Conservation (phyloP, 805 yeast species). For the Deakozyma indianensis region DNA sequence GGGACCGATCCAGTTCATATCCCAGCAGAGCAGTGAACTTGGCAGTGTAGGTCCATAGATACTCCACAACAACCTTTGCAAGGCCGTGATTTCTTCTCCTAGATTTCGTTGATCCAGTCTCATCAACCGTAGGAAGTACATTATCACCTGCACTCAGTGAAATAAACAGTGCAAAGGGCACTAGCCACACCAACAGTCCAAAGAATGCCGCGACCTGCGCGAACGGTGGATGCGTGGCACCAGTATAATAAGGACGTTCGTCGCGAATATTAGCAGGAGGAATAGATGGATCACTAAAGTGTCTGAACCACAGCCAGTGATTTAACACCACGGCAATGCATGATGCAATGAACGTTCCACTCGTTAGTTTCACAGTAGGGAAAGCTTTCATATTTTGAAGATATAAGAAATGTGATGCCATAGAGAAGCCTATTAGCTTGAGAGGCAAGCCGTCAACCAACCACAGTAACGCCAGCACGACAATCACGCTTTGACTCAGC, state of each 20-base stretch:
- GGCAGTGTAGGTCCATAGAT: slow-evolving; percentile 21
- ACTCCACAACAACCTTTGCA: slow-evolving; percentile 52
- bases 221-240: slow-evolving; percentile 62
- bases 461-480: slow-evolving; percentile 38
- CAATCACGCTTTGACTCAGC: slow-evolving; percentile 49
- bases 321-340: slow-evolving; percentile 62
- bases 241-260: slow-evolving; percentile 42
- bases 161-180: slow-evolving; percentile 86
- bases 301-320: slow-evolving; percentile 82
- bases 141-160: slow-evolving; percentile 87
- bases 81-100: slow-evolving; percentile 41
- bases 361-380: slow-evolving; percentile 67
- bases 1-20: not conserved
- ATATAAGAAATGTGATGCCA: slow-evolving; percentile 59
- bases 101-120: slow-evolving; percentile 18
- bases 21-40: not conserved
- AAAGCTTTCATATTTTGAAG: slow-evolving; percentile 63
- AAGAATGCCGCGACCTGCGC: slow-evolving; percentile 90
- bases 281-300: slow-evolving; percentile 53
- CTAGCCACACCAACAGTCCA: slow-evolving; percentile 85
- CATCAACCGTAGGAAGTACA: slow-evolving; percentile 48
- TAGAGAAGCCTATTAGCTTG: slow-evolving; percentile 47
- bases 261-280: slow-evolving; percentile 35
- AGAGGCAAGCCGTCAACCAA: slow-evolving; percentile 72
- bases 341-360: slow-evolving; percentile 55